Conservation (phyloP, 805 yeast species). For the Ogataea thermomethanolica region DNA sequence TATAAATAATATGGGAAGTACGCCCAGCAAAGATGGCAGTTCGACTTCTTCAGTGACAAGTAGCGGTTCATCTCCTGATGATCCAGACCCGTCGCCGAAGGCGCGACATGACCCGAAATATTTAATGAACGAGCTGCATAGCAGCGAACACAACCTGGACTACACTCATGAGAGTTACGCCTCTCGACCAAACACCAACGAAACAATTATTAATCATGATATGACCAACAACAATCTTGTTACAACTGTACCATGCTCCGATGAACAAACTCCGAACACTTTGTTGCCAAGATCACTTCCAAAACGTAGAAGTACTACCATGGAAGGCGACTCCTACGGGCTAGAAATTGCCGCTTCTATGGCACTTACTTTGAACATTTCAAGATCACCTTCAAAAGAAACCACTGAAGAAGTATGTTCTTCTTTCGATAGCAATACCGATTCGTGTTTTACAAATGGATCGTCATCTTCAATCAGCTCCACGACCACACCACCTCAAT, state of each 20-base stretch:
- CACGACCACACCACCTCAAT: constrained; percentile 25
- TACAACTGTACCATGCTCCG: too few relatives aligned
- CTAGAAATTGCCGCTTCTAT: constrained; percentile 45
- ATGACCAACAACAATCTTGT: too few relatives aligned
- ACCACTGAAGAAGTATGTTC: constrained; percentile 29
- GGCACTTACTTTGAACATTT: constrained; percentile 36
- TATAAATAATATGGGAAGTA: constrained; percentile 33
- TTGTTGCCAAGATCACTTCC: neutral
- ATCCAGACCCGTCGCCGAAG: constrained; percentile 34
- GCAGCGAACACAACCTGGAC: constrained; percentile 14
- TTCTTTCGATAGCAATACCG: constrained; percentile 42
- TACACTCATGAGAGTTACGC: constrained; percentile 10
- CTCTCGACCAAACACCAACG: neutral
- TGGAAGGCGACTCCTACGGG: constrained; percentile 26
- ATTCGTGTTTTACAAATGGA: constrained; percentile 32
- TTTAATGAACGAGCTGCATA: constrained; percentile 12
- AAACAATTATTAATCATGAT: neutral
- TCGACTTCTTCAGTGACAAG: constrained; percentile 33
- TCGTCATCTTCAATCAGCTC: constrained; percentile 31
- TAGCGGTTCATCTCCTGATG: constrained; percentile 28
- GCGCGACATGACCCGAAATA: constrained; percentile 21
- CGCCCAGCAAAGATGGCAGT: constrained; percentile 38
- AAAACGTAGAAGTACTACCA: constrained; percentile 8
- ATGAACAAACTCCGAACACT: neutral
- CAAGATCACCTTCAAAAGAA: constrained; percentile 15